These are phyloP conservation scores for Heliamphora pulchella DNA, from an alignment of 179 eudicot genomes.

Conservation along the genomic window DNA sequence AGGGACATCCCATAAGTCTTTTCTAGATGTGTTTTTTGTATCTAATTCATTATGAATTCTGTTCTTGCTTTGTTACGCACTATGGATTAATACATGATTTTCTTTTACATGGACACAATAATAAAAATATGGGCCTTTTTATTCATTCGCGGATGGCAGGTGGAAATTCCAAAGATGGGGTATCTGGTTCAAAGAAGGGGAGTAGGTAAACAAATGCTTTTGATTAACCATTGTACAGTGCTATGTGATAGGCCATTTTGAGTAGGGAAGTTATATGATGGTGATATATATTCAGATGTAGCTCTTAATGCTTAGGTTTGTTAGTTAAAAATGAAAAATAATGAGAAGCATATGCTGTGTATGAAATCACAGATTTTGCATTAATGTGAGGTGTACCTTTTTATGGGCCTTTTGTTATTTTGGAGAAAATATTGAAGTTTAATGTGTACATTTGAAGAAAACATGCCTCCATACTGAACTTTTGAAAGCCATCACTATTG, in stretches of 20 bases:
- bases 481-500: background rate
- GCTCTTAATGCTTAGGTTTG: background rate
- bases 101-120: slow-evolving; percentile 40
- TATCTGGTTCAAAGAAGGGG: slow-evolving; percentile 99
- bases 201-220: slow-evolving; percentile 97
- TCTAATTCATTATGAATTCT: background rate
- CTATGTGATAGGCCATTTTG: slow-evolving; percentile 41
- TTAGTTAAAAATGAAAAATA: too few relatives aligned
- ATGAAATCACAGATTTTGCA: too few relatives aligned
- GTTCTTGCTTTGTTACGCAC: background rate
- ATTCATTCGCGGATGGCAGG: slow-evolving; percentile 98
- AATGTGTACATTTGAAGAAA: background rate
- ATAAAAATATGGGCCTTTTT: slow-evolving; percentile 88
- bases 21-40: background rate
- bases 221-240: slow-evolving; percentile 60
- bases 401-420: too few relatives aligned
- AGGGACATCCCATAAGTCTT: background rate
- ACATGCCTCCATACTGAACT: too few relatives aligned
- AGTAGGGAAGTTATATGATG: slow-evolving; percentile 29
- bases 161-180: slow-evolving; percentile 99
- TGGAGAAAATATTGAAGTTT: too few relatives aligned
- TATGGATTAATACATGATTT: slow-evolving; percentile 14
- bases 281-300: slow-evolving; percentile 20
- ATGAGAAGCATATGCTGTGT: too few relatives aligned
- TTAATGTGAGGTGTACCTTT: too few relatives aligned